These are phyloP conservation scores for Periconia macrospinosa DNA, from an alignment of 2,329 filamentous ascomycete genomes.

Conservation along the genomic window DNA sequence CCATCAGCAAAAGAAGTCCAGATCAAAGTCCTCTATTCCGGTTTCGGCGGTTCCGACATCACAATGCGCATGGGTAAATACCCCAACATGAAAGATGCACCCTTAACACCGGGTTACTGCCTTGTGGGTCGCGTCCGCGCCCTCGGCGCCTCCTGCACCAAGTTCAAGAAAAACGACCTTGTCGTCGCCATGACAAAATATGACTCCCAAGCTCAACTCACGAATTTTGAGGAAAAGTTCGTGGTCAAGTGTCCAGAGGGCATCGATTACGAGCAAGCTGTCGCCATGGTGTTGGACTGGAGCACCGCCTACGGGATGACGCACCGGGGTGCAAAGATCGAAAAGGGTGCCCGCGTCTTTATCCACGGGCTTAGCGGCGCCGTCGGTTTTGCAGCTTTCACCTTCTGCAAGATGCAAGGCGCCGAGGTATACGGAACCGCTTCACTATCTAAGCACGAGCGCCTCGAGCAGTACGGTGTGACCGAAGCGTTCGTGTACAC, in stretches of 20 bases:
- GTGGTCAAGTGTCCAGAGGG: slow-evolving; percentile 47
- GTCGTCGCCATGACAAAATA: slow-evolving; percentile 34
- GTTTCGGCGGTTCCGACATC: slow-evolving; percentile 54
- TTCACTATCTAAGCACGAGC: slow-evolving; percentile 49
- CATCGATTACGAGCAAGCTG: slow-evolving; percentile 47
- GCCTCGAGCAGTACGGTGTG: slow-evolving; percentile 44
- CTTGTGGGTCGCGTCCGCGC: slow-evolving; percentile 48
- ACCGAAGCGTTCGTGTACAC: slow-evolving; percentile 50
- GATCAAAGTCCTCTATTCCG: slow-evolving; percentile 51
- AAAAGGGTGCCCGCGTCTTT: slow-evolving; percentile 52
- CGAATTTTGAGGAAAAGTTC: slow-evolving; percentile 53
- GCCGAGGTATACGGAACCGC: slow-evolving; percentile 56
- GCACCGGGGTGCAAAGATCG: slow-evolving; percentile 42
- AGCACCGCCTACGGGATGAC: slow-evolving; percentile 38
- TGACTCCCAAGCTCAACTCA: slow-evolving; percentile 46
- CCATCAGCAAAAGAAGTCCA: slow-evolving; percentile 51
- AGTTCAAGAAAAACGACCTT: slow-evolving; percentile 25
- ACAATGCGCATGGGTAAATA: slow-evolving; percentile 55
- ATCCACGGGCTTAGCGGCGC: slow-evolving; percentile 56
- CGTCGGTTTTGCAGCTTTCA: slow-evolving; percentile 50
- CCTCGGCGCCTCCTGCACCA: slow-evolving; percentile 41
- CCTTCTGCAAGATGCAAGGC: slow-evolving; percentile 47
- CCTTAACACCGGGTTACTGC: slow-evolving; percentile 55
- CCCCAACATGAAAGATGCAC: slow-evolving; percentile 49
- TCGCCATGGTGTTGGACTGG: slow-evolving; percentile 52